A percentile compares a stretch with the other conserved stretches of the same genome.
Conservation (phyloP, 768 basidiomycete species). For the Nidula microcarpa region DNA sequence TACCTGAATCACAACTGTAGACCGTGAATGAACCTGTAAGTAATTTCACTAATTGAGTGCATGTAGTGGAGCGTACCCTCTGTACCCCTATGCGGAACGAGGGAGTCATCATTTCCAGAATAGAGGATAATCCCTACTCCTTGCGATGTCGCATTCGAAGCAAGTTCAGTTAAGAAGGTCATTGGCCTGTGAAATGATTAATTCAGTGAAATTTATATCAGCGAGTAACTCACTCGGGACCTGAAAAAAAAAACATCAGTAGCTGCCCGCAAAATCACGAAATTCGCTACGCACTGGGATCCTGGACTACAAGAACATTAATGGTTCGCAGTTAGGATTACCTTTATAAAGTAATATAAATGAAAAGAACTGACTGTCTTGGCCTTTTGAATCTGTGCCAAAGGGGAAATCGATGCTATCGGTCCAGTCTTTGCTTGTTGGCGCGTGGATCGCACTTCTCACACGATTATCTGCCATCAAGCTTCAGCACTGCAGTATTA, state of each 20-base stretch:
- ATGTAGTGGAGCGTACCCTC: constrained; percentile 37
- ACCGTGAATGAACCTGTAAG: neutral
- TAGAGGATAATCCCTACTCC: constrained; percentile 53
- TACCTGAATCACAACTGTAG: constrained; percentile 56
- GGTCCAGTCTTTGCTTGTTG: constrained; percentile 51
- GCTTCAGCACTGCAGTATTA: neutral
- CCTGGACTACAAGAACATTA: neutral
- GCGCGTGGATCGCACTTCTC: constrained; percentile 66
- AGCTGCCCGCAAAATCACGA: neutral
- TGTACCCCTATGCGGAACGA: constrained; percentile 59
- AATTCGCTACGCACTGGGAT: neutral
- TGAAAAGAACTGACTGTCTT: constrained; percentile 14
- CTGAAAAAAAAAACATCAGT: neutral
- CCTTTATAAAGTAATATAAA: neutral
- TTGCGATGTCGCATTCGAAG: constrained; percentile 55
- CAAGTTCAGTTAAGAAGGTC: constrained; percentile 61
- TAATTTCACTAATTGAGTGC: too few relatives aligned
- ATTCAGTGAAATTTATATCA: neutral
- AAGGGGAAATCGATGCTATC: constrained; percentile 33
- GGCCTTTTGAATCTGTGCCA: constrained; percentile 20
- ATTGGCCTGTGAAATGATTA: constrained; percentile 27
- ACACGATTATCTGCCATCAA: constrained; percentile 42
- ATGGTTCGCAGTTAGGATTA: neutral
- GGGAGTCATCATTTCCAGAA: constrained; percentile 69
- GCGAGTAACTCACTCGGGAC: neutral